Base-by-base conservation (phyloP, 306 rosid species). In the Lathyrus sativus region DNA sequence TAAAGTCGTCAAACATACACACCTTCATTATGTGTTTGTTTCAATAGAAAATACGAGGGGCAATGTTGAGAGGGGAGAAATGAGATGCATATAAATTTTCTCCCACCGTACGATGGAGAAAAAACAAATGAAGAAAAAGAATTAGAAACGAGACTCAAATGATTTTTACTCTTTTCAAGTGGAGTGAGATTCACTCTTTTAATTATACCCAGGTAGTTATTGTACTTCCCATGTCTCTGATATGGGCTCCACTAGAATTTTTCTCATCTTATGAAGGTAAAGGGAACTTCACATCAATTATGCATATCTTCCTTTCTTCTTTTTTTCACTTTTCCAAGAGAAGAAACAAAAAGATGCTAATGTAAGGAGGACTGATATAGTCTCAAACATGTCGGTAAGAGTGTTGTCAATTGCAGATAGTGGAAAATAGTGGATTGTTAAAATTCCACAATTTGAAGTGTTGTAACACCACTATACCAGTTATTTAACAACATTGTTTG, bases 1-100 rank as follows among this genome's bases (percentile, higher is more conserved):
- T 63, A 10, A 12, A 71, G 37, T 28, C 11, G 13, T 48, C 15
- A 71, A 72, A 59, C 10, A 31, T 18, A 26, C 62, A 31, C 38
- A 26, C 62, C 19, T 26, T 29, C 6, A 29, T 6, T 33, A 11
- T 13, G 26, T 28, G 5, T 7, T 56, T 12, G 18, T 5, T 56
- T 54, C 15, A 56, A 12, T 2, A 9, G 24, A 58, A 58, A 58
- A 58, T 7, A n/a, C 13, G 6, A 58, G 44, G 12, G 31, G 58
- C 1, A 17, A 28, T 15, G 65, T 14, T n/a, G 44, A 35, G n/a
- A 14, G 22, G 65, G 15, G 44, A 59, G 26, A 59, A 33, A 59
- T 59, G n/a, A 33, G 65, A 59, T n/a, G 13, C 38, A 57, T n/a
- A 29, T 57, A 31, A 57, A 8, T 4, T 59, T 31, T 58, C 7